Base-by-base conservation (phyloP, 345 rosid species). In the Cardamine occulta region DNA sequence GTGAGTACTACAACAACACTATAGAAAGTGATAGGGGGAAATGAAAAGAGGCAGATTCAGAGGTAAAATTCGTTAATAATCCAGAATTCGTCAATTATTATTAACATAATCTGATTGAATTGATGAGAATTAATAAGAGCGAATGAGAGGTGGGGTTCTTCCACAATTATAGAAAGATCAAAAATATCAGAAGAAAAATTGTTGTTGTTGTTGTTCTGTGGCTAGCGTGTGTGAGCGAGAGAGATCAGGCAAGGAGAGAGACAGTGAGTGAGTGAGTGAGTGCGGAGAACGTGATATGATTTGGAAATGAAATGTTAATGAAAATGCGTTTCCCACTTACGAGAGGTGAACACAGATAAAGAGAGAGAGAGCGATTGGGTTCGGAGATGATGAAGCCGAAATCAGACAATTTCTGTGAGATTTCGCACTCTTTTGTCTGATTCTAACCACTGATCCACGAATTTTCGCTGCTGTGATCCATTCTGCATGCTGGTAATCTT, bases 211-310 rank as follows among this genome's bases (percentile, higher is more conserved):
- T 52, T 35, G 4, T 14, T 52, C 62, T 68, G 40, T 26, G 57
- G 26, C 7, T 3, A 1, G 29, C 26, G 56, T 49, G 59, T 26
- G 44, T 21, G 3, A n/a, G n/a, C 1, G 31, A 28, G 6, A 40
- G 55, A 40, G 65, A 63, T 44, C 39, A 15, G 54, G 32, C 49
- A 11, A 63, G 26, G 53, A 8, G 37, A 42, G 57, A 60, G 58
- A 35, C 10, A 39, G 53, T 17, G 55, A 45, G 57, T 8, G 61
- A 26, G 75, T 14, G 68, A 26, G 75, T 45, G 71, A 66, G 78
- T 73, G 70, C 75, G 69, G 74, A 63, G 82, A 79, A 74, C 70
- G 78, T 73, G 81, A 72, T n/a, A 45, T 63, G 79, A 68, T 63
- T 42, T 75, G 79, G 8, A 15, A 63, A 63, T 64, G 79, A 69